Conservation (phyloP, 768 basidiomycete genomes). For the Tricholoma flavovirens region DNA sequence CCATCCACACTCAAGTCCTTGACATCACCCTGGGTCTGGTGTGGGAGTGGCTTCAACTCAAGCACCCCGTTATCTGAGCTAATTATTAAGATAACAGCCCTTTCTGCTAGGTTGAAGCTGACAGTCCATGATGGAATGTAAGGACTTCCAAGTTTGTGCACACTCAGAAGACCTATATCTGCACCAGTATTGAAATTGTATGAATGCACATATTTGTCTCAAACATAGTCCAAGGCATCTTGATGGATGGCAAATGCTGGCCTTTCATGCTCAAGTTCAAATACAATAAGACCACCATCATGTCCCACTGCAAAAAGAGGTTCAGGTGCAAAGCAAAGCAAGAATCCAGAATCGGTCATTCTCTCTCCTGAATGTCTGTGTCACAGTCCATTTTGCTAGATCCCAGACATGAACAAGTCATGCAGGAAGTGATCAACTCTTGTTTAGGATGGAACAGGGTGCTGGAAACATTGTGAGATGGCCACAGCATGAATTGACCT, state of each 20-base stretch:
- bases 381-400: slow-evolving; percentile 86
- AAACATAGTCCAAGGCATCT: slow-evolving; percentile 90
- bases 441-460: slow-evolving; percentile 97
- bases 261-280: slow-evolving; percentile 97
- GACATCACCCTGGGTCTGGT: slow-evolving; percentile 69
- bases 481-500: slow-evolving; percentile 95
- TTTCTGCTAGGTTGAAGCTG: slow-evolving; percentile 96
- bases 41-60: slow-evolving; percentile 80
- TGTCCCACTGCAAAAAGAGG: slow-evolving; percentile 97
- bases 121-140: slow-evolving; percentile 92
- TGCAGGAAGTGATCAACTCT: slow-evolving; percentile 95
- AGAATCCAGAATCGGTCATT: slow-evolving; percentile 86
- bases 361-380: slow-evolving; percentile 63
- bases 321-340: slow-evolving; percentile 92
- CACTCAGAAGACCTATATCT: slow-evolving; percentile 87
- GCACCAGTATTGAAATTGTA: slow-evolving; percentile 90
- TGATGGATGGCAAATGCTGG: slow-evolving; percentile 92
- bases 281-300: slow-evolving; percentile 96
- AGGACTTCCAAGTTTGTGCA: slow-evolving; percentile 92
- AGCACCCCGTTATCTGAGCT: slow-evolving; percentile 91
- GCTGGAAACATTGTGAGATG: slow-evolving; percentile 96
- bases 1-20: slow-evolving; percentile 92
- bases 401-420: slow-evolving; percentile 97
- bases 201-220: slow-evolving; percentile 96
- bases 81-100: slow-evolving; percentile 84